Evolutionary conservation across 1,284 basidiomycete genomes (phyloP).

Genomic region (Microbotryum silenes-acaulis): DNA sequence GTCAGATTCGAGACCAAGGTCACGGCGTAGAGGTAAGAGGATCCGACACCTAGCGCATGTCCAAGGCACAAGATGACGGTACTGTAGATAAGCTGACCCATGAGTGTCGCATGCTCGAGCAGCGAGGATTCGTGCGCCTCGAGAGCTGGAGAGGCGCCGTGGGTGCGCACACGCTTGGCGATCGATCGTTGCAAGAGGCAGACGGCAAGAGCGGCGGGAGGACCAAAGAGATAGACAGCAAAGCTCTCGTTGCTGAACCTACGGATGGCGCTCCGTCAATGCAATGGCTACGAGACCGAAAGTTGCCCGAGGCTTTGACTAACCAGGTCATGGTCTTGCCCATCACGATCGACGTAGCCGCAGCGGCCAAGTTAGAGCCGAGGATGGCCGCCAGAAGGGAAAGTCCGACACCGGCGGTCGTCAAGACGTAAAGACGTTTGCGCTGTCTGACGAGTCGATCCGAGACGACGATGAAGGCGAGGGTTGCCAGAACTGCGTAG

Average conservation of each 20-base stretch:
- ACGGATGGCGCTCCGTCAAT: slow-evolving; percentile 37
- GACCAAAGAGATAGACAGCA: slow-evolving; percentile 67
- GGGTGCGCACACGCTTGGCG: slow-evolving; percentile 24
- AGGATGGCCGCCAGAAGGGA: slow-evolving; percentile 47
- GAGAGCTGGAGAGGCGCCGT: slow-evolving; percentile 9
- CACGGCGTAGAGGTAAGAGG: slow-evolving; percentile 56
- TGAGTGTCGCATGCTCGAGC: slow-evolving; percentile 57
- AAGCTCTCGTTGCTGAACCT: slow-evolving; percentile 74
- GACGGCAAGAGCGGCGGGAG: slow-evolving; percentile 52
- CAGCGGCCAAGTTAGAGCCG: slow-evolving; percentile 63
- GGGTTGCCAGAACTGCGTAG: slow-evolving; percentile 49
- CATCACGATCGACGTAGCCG: slow-evolving; percentile 59
- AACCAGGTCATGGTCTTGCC: slow-evolving; percentile 49
- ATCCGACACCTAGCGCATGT: slow-evolving; percentile 61
- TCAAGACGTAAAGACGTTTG: slow-evolving; percentile 38
- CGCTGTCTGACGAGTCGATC: slow-evolving; percentile 38
- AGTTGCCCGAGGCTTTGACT: slow-evolving; percentile 41
- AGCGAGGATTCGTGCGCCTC: slow-evolving; percentile 24
- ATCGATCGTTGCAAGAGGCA: slow-evolving; percentile 23
- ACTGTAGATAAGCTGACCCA: slow-evolving; percentile 56
- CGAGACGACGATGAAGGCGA: slow-evolving; percentile 45
- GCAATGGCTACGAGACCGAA: not conserved
- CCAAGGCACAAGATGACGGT: slow-evolving; percentile 49
- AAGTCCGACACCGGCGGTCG: slow-evolving; percentile 32
- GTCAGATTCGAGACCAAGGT: slow-evolving; percentile 30